Percentiles rank a stretch among this genome's conserved stretches.
Evolutionary conservation across 805 yeast genomes (phyloP).

Genomic region (Lipomyces yamadae): DNA sequence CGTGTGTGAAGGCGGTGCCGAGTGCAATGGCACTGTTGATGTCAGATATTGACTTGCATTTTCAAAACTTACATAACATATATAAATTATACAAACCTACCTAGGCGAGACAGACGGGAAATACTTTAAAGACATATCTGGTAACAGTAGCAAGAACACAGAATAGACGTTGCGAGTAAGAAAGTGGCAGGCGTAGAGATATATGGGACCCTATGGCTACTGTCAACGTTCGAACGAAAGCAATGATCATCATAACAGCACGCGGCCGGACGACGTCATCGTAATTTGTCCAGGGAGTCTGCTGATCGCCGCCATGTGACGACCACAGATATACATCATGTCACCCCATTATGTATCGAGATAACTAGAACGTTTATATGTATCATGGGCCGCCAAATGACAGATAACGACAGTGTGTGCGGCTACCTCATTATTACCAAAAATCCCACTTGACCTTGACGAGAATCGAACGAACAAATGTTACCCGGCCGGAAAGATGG

Average conservation of each 20-base stretch:
- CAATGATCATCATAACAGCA: conserved; percentile 15
- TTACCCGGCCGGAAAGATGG: conserved; percentile 12
- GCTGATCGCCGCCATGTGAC: conserved; percentile 3
- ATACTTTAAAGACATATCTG: conserved; percentile 39
- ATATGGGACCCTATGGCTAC: background rate
- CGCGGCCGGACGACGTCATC: conserved; percentile 2
- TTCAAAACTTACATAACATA: background rate
- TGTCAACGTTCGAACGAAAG: conserved; percentile 3
- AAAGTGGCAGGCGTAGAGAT: no score
- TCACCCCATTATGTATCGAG: no score
- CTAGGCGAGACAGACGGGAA: conserved; percentile 39
- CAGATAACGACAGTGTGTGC: background rate
- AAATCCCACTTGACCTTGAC: background rate
- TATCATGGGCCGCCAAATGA: background rate
- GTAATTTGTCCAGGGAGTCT: background rate
- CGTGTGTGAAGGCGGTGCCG: conserved; percentile 49
- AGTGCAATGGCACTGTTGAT: conserved; percentile 46
- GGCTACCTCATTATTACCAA: background rate
- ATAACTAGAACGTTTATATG: background rate
- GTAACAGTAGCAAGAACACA: background rate
- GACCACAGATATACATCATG: background rate
- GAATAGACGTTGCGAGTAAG: background rate
- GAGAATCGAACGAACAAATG: background rate
- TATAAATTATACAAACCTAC: conserved; percentile 17
- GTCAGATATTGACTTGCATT: background rate